These are phyloP conservation scores for Azolla pinnata DNA, from an alignment of 75 land plant genomes.

Conservation along the genomic window DNA sequence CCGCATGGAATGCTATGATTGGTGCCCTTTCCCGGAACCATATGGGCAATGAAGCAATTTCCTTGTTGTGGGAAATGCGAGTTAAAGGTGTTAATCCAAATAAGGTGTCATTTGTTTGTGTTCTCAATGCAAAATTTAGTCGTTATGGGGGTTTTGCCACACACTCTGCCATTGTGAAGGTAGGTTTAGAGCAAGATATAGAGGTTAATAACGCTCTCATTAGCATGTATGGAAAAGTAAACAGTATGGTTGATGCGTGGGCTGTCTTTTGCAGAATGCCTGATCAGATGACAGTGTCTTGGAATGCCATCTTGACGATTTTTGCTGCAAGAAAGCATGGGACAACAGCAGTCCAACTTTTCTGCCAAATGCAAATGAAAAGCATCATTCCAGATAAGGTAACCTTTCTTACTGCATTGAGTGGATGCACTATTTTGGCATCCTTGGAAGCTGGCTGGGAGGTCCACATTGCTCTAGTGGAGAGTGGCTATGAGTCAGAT, in stretches of 20 bases:
- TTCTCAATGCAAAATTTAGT: neutral
- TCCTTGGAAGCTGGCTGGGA: conserved; percentile 20
- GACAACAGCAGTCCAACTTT: conserved; percentile 12
- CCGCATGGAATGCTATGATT: conserved; percentile 4
- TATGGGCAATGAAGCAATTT: neutral
- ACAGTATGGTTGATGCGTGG: neutral
- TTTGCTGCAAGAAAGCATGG: conserved; percentile 4
- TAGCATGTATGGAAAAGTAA: conserved; percentile 1
- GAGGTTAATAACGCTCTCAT: conserved; percentile 1
- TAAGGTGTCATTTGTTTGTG: neutral
- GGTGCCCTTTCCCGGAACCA: neutral
- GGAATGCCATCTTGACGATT: conserved; percentile 24
- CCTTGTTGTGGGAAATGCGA: neutral
- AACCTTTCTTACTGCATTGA: conserved; percentile 20
- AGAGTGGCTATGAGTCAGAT: conserved; percentile 23
- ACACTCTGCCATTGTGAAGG: neutral
- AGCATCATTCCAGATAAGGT: conserved; percentile 17
- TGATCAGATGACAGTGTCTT: conserved; percentile 11
- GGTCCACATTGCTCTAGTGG: conserved; percentile 23
- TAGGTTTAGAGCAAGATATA: conserved; percentile 3
- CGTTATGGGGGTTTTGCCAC: neutral
- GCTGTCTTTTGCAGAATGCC: conserved; percentile 16
- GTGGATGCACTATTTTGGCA: conserved; percentile 30
- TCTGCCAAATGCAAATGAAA: conserved; percentile 9
- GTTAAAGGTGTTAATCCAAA: conserved; percentile 1